Conservation (phyloP, 2,329 filamentous ascomycete genomes). For the Pseudogymnoascus sp. region DNA sequence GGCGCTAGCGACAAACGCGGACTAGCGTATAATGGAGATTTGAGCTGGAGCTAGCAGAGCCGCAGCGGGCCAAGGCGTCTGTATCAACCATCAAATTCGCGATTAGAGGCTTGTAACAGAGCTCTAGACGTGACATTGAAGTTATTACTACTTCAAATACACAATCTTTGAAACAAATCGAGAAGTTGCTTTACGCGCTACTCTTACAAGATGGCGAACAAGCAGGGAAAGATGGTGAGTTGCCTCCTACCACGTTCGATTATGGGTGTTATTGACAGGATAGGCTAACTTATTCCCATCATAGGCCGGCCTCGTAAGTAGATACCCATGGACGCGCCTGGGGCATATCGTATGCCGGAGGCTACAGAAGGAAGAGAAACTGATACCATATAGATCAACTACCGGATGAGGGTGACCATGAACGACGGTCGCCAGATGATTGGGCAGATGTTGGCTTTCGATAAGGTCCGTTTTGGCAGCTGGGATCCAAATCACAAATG, state of each 20-base stretch:
- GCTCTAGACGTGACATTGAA: conserved; percentile 26
- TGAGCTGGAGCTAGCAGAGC: conserved; percentile 13
- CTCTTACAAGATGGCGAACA: conserved; percentile 64
- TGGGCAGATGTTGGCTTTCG: conserved; percentile 96
- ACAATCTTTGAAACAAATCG: conserved; percentile 29
- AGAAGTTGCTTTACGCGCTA: conserved; percentile 33
- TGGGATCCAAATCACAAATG: background rate
- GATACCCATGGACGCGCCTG: conserved; percentile 14
- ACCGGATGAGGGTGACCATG: conserved; percentile 95
- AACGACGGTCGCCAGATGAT: conserved; percentile 95
- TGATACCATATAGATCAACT: conserved; percentile 75
- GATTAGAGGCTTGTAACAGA: conserved; percentile 13
- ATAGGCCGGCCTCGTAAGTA: conserved; percentile 65
- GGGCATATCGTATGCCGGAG: background rate
- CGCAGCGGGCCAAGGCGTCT: conserved; percentile 7
- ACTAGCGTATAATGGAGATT: conserved; percentile 5
- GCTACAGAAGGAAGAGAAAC: background rate
- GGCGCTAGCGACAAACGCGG: background rate
- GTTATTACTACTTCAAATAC: conserved; percentile 26
- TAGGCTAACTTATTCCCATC: conserved; percentile 50
- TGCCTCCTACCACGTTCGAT: conserved; percentile 30
- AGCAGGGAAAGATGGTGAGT: conserved; percentile 99
- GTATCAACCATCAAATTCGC: conserved; percentile 11
- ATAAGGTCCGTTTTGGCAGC: conserved; percentile 61
- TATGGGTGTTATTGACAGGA: conserved; percentile 44